Percentiles rank a stretch among this genome's conserved stretches.
Conservation (phyloP, 768 basidiomycete genomes). For the Cystofilobasidium capitatum region DNA sequence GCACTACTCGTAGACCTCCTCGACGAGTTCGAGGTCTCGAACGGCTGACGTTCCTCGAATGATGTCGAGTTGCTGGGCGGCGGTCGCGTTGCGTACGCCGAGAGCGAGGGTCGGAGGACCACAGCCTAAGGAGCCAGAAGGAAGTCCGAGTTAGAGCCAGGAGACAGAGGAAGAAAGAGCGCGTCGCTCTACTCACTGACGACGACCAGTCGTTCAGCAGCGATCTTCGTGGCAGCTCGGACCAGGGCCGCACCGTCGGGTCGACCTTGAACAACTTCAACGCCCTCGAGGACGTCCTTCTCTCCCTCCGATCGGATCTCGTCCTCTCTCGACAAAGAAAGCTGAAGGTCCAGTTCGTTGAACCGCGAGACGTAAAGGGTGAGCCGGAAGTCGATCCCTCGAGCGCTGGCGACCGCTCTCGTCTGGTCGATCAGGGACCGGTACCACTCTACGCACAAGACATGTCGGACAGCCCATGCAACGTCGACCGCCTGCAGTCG, state of each 20-base stretch:
- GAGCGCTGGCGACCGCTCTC: not conserved
- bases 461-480: not conserved
- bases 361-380: not conserved
- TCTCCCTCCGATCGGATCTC: not conserved
- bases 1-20: slow-evolving; percentile 1
- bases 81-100: slow-evolving; percentile 1
- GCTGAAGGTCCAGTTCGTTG: not conserved
- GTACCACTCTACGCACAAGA: not conserved
- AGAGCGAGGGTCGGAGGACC: not conserved
- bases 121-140: not conserved
- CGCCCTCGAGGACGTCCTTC: not conserved
- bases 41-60: not conserved
- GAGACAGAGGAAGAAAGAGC: not conserved
- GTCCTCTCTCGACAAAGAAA: not conserved
- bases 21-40: slow-evolving; percentile 1
- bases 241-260: not conserved
- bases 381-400: not conserved
- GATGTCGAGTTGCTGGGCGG: not conserved
- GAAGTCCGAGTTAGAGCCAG: not conserved
- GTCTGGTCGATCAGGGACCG: not conserved
- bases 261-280: not conserved
- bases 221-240: not conserved
- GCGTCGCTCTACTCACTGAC: not conserved
- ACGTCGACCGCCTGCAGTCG: not conserved
- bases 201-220: not conserved